phyloP scores from a whole-genome alignment of 1,284 basidiomycete species.

The Dichomitus squalens region DNA sequence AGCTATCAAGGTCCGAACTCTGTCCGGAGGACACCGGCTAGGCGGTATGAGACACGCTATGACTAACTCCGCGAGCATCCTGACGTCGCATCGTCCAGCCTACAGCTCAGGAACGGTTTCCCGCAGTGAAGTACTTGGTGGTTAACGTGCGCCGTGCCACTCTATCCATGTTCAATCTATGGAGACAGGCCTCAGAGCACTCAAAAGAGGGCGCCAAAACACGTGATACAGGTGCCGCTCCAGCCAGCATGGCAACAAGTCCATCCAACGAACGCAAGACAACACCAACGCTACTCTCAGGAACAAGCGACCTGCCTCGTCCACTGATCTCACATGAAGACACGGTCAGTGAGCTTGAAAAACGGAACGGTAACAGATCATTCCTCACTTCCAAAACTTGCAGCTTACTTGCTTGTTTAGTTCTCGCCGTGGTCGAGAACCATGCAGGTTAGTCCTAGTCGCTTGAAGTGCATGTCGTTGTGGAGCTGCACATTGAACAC shows the following conservation, averaged over 20 bases:
- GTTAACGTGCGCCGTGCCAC: background rate
- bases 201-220: background rate
- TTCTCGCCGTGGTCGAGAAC: slow-evolving; percentile 14
- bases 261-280: slow-evolving; percentile 10
- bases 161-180: slow-evolving; percentile 50
- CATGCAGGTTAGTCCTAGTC: slow-evolving; percentile 12
- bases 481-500: too few relatives aligned
- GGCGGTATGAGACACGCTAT: background rate
- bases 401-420: background rate
- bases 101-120: background rate
- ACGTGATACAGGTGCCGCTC: background rate
- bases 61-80: background rate
- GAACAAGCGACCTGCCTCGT: slow-evolving; percentile 3
- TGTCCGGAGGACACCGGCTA: background rate
- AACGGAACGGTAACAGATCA: slow-evolving; percentile 5
- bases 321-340: slow-evolving; percentile 1
- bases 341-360: background rate
- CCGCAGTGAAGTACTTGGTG: background rate
- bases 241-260: background rate
- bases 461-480: too few relatives aligned
- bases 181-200: slow-evolving; percentile 54
- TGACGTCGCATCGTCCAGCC: background rate
- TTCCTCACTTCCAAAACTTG: background rate
- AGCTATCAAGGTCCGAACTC: background rate
- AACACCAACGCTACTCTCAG: background rate